Evolutionary conservation across 2,329 filamentous ascomycete genomes (phyloP), one percentile per base, ranked within the genome.

Genomic region (Colletotrichum tabaci): DNA sequence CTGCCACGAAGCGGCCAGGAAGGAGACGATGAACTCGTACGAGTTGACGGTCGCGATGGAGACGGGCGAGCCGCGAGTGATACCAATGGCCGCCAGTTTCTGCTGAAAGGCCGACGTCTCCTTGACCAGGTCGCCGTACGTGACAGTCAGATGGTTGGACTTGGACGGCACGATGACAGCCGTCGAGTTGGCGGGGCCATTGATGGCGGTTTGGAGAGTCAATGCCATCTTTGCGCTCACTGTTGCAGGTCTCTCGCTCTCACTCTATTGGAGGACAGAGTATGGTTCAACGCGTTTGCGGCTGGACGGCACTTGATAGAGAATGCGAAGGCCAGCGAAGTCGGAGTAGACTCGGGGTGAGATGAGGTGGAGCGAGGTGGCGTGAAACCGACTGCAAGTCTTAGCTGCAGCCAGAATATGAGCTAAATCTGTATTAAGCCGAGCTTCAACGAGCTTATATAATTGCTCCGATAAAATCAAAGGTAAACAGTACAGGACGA

Each of bases 1-100:
- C 84, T 96, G 94, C 90, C 92, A 94, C n/a, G 93, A 90, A 21
- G 91, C 88, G n/a, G 94, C 94, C 55, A 97, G 88, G 83, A 97
- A 97, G 2, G 94, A 91, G 67, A 96, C 91, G 79, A 97, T 93
- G 83, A 97, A 96, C 81, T 95, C 93, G 82, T 94, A 95, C 64
- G 92, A 94, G 84, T 97, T 97, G 71, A 92, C 89, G 21, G 95
- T 88, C 38, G 94, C 93, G 79, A 97, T 95, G 58, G 94, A 96
- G 63, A 97, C 93, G 57, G 93, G 91, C 16, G 91, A 89, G 74
- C 88, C 87, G 53, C 88, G 87, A 67, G 87, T 86, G 74, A 97
- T 90, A 74, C 94, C 94, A 67, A 96, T 87, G 58, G 87, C 87
- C 30, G 94, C 94, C 74, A 97, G 90, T 83, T 94, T 93, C 79